These are phyloP conservation scores for Dothideomycetidae sp. DNA, from an alignment of 2,329 filamentous ascomycete genomes.

Conservation along the genomic window DNA sequence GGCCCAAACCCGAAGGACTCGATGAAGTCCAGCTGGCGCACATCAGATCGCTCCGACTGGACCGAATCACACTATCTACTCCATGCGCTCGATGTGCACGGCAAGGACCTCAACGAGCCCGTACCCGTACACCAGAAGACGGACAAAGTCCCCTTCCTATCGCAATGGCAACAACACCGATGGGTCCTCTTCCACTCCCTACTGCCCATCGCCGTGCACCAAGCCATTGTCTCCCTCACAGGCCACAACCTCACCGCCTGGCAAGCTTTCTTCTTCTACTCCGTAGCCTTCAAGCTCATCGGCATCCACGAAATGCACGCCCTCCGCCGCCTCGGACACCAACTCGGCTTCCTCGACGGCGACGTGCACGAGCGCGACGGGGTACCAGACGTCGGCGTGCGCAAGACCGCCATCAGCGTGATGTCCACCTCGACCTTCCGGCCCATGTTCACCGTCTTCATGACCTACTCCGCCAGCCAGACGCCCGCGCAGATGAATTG, in stretches of 20 bases:
- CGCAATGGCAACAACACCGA: slow-evolving; percentile 24
- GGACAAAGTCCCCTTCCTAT: slow-evolving; percentile 29
- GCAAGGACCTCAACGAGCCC: too few species aligned
- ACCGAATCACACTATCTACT: too few species aligned
- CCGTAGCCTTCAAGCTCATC: slow-evolving; percentile 26
- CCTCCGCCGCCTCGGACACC: slow-evolving; percentile 27
- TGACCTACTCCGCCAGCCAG: too few species aligned
- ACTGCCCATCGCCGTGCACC: slow-evolving; percentile 27
- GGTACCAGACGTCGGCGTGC: slow-evolving; percentile 27
- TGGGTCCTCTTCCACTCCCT: slow-evolving; percentile 29
- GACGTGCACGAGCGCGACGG: slow-evolving; percentile 31
- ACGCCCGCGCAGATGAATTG: too few species aligned
- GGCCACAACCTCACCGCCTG: slow-evolving; percentile 21
- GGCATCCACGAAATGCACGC: slow-evolving; percentile 28
- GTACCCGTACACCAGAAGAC: too few species aligned
- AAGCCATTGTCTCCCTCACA: slow-evolving; percentile 22
- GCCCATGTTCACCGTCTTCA: slow-evolving; percentile 6
- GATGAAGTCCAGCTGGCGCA: too few species aligned
- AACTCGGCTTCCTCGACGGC: slow-evolving; percentile 30
- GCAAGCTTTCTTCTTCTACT: slow-evolving; percentile 26
- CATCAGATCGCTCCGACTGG: too few species aligned
- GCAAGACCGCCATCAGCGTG: background rate
- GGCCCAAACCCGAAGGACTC: too few species aligned
- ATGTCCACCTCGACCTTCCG: slow-evolving; percentile 3
- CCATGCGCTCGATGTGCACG: too few species aligned